Conservation (phyloP, 495 filamentous ascomycete genomes). For the Penicillium pancosmium region DNA sequence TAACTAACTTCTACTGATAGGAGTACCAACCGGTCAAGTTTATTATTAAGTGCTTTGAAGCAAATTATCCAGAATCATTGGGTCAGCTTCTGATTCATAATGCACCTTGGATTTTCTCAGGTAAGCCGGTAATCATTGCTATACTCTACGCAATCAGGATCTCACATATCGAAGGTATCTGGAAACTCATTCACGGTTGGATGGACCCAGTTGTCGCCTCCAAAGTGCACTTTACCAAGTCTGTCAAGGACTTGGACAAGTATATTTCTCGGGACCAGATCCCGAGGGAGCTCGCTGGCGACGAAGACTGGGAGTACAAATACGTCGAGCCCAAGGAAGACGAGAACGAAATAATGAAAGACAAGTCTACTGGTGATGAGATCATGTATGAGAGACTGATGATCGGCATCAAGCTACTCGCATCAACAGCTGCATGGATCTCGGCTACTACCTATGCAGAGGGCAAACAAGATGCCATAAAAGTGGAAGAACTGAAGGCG, state of each 20-base stretch:
- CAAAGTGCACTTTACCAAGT: constrained; percentile 88
- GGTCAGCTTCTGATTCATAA: constrained; percentile 87
- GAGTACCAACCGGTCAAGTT: constrained; percentile 93
- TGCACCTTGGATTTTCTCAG: constrained; percentile 88
- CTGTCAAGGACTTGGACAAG: constrained; percentile 67
- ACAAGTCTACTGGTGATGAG: constrained; percentile 57
- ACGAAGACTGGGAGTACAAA: constrained; percentile 78
- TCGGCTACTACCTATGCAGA: constrained; percentile 19
- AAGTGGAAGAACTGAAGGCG: constrained; percentile 45
- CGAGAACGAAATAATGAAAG: constrained; percentile 71
- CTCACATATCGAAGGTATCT: constrained; percentile 52
- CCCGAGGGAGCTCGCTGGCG: constrained; percentile 72
- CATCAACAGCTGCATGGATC: constrained; percentile 69
- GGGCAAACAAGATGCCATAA: constrained; percentile 29
- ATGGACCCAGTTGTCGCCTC: constrained; percentile 87
- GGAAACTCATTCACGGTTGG: constrained; percentile 87
- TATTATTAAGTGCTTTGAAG: constrained; percentile 94
- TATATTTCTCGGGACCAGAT: constrained; percentile 71
- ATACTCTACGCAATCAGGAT: background rate
- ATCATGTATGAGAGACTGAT: constrained; percentile 57
- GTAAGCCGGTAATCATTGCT: constrained; percentile 35
- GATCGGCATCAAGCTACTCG: constrained; percentile 66
- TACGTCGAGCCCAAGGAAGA: constrained; percentile 72
- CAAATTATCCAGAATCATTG: constrained; percentile 87
- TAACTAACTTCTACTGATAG: constrained; percentile 39